phyloP scores from a whole-genome alignment of 2,329 filamentous ascomycete species.

The Rutstroemia sp. region DNA sequence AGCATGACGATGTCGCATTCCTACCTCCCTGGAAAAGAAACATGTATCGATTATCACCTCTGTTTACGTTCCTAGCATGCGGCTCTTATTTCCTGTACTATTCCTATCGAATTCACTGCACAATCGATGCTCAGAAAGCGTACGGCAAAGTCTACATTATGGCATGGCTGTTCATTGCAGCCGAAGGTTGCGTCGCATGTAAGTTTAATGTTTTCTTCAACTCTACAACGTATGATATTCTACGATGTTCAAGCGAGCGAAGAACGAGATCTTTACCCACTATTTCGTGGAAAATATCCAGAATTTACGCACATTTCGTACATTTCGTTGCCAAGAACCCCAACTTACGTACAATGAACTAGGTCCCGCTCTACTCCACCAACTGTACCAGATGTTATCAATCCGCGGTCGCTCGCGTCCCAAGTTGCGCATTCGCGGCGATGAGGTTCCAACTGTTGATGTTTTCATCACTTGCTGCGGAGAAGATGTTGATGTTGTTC shows the following conservation, averaged over 20 bases:
- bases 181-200: constrained; percentile 43
- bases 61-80: constrained; percentile 18
- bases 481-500: constrained; percentile 47
- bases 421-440: constrained; percentile 37
- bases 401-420: constrained; percentile 47
- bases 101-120: constrained; percentile 42
- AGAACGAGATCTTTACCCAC: not conserved
- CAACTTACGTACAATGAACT: constrained; percentile 1
- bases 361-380: constrained; percentile 49
- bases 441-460: constrained; percentile 44
- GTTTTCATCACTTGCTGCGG: constrained; percentile 51
- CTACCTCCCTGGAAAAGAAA: constrained; percentile 15
- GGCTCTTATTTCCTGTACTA: constrained; percentile 37
- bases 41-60: constrained; percentile 19
- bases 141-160: constrained; percentile 36
- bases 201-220: constrained; percentile 1
- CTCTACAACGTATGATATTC: too few relatives aligned
- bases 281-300: not conserved
- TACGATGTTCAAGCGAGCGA: not conserved
- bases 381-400: constrained; percentile 49
- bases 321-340: not conserved
- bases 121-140: constrained; percentile 42
- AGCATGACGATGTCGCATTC: constrained; percentile 18
- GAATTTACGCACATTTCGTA: not conserved
- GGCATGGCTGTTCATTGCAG: constrained; percentile 50